Evolutionary conservation across 768 basidiomycete genomes (phyloP).

Genomic region (Boletellus ananas): DNA sequence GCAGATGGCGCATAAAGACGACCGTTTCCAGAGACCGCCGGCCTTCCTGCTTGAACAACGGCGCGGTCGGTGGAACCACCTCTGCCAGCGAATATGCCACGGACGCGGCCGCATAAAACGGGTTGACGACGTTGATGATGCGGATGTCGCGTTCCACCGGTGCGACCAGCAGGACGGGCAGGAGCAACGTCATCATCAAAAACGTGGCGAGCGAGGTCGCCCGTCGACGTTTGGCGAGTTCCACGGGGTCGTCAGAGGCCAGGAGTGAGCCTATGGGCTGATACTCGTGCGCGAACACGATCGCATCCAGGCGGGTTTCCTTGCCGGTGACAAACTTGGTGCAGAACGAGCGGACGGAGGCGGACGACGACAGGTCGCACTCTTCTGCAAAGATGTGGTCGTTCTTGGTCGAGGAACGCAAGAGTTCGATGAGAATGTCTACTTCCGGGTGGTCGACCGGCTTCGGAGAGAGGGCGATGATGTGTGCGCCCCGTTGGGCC

Average conservation of each 20-base stretch:
- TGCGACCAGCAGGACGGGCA: conserved; percentile 76
- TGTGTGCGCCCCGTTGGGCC: conserved; percentile 71
- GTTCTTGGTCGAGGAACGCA: conserved; percentile 69
- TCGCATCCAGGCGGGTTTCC: conserved; percentile 69
- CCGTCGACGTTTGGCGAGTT: conserved; percentile 40
- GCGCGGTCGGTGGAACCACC: conserved; percentile 24
- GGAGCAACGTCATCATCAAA: conserved; percentile 70
- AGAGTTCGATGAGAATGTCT: conserved; percentile 57
- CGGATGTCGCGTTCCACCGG: conserved; percentile 89
- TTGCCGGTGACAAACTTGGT: conserved; percentile 60
- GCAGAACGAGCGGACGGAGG: conserved; percentile 67
- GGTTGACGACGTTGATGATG: conserved; percentile 82
- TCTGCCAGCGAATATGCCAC: conserved; percentile 36
- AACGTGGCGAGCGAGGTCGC: conserved; percentile 65
- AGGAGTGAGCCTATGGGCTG: conserved; percentile 53
- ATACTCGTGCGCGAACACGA: conserved; percentile 79
- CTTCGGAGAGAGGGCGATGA: conserved; percentile 68
- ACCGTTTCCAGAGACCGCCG: conserved; percentile 57
- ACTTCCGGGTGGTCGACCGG: conserved; percentile 48
- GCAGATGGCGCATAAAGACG: conserved; percentile 73
- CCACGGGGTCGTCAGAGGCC: conserved; percentile 25
- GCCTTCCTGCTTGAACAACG: conserved; percentile 56
- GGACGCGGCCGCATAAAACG: conserved; percentile 82
- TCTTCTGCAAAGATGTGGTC: conserved; percentile 77
- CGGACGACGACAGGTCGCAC: conserved; percentile 65